Evolutionary conservation across 2,329 filamentous ascomycete species (phyloP).

Genomic region (Penicillium sp.): DNA sequence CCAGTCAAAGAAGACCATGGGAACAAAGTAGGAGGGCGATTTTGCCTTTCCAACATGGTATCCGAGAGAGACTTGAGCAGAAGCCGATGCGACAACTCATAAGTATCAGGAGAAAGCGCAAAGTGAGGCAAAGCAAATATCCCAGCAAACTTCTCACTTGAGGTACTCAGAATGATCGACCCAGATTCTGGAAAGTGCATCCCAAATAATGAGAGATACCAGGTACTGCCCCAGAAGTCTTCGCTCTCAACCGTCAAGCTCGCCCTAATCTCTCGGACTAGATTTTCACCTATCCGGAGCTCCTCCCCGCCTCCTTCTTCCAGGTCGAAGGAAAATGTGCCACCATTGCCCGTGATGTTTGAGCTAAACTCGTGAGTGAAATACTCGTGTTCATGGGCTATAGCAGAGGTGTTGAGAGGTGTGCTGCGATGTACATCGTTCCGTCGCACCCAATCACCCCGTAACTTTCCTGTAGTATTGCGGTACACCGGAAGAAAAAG

Average conservation of each 20-base stretch:
- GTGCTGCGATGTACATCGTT: constrained; percentile 48
- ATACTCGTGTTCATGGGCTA: constrained; percentile 67
- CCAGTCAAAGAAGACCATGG: constrained; percentile 74
- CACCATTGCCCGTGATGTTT: constrained; percentile 74
- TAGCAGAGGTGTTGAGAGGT: constrained; percentile 63
- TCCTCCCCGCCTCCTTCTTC: constrained; percentile 52
- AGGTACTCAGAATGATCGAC: constrained; percentile 76
- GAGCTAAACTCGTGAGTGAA: constrained; percentile 66
- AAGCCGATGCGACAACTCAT: constrained; percentile 59
- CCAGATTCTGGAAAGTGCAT: constrained; percentile 84
- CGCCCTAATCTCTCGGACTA: constrained; percentile 67
- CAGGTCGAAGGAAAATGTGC: constrained; percentile 68
- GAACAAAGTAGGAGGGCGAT: constrained; percentile 56
- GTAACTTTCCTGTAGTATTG: constrained; percentile 73
- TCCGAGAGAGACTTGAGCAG: constrained; percentile 71
- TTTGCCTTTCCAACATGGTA: constrained; percentile 62
- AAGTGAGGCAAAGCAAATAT: constrained; percentile 88
- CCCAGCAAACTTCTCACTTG: constrained; percentile 91
- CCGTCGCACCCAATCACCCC: constrained; percentile 70
- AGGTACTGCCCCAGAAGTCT: constrained; percentile 67
- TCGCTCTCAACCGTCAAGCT: constrained; percentile 71
- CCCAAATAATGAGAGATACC: constrained; percentile 77
- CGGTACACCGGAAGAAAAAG: constrained; percentile 62
- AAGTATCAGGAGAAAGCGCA: constrained; percentile 57
- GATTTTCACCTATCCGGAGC: constrained; percentile 44